Base-by-base conservation (phyloP, 2,329 filamentous ascomycete species). In the Pyricularia sp. region DNA sequence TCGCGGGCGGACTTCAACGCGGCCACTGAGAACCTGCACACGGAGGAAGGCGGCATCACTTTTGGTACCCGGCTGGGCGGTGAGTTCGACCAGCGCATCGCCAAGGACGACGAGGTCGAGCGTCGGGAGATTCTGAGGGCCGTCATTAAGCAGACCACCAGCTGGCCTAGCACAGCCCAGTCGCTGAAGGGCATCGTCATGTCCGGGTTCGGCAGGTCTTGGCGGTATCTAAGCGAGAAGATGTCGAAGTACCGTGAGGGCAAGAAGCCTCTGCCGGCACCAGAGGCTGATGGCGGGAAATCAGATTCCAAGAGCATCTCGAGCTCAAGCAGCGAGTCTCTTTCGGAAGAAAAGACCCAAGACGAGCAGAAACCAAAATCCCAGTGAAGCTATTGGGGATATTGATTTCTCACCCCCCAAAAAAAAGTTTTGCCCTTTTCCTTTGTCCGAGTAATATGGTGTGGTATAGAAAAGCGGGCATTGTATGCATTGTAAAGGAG, bases 151-250 rank as follows among this genome's bases (percentile, higher is more conserved):
- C 89, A 89, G 73, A 97, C 96, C 0, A 91, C 97, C 70, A 84
- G 86, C 65, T 97, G 94, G 94, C 93, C 94, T 0, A 94, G 91
- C 71, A 91, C 90, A 2, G 87, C 87, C 5, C 93, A 99, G 76
- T 94, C 87, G 64, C 73, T 93, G 67, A 99, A 99, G 77, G 88
- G 92, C 1, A 74, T 89, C 1, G 75, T 97, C 60, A 97, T 92
- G 2, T 87, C 89, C 0, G 96, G 94, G 0, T 73, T 89, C 19
- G 73, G 79, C 7, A 84, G 87, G 70, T 88, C 88, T 6, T 82
- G 84, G 78, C 84, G 87, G 67, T 99, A 99, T 74, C 71, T 96
- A 65, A 80, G 82, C 59, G 94, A 97, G 74, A 99, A 99, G 81
- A 79, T 87, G 67, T 78, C 78, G 68, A 91, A 91, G 74, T 88